A percentile compares a stretch with the other conserved stretches of the same genome.
Conservation (phyloP, 352 stramenopile species). For the Blastocystis sp. region DNA sequence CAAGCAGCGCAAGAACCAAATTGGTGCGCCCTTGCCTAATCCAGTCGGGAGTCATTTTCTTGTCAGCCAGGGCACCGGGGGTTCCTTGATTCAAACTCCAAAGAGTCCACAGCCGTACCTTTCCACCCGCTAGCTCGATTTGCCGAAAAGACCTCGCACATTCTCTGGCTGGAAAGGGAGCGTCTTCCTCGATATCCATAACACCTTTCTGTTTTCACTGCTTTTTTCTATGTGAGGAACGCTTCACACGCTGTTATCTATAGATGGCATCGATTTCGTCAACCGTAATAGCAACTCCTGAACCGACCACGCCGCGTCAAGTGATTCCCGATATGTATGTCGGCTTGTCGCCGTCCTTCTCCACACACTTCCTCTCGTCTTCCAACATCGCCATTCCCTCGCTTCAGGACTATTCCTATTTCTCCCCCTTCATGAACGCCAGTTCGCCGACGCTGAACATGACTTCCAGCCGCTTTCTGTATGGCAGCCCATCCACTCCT, state of each 20-base stretch:
- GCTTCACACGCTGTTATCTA: neutral
- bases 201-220: conserved; percentile 4
- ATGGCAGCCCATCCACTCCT: neutral
- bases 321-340: conserved; percentile 64
- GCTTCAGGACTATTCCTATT: neutral
- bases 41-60: neutral
- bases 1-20: neutral
- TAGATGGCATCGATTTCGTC: neutral
- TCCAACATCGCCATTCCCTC: conserved; percentile 37
- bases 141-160: neutral
- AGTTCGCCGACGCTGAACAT: neutral
- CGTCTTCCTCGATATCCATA: neutral
- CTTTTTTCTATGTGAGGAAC: neutral
- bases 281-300: neutral
- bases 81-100: neutral
- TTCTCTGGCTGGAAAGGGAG: neutral
- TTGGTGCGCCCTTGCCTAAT: neutral
- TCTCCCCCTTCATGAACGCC: neutral
- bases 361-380: conserved; percentile 26
- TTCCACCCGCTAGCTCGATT: neutral
- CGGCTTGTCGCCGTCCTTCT: conserved; percentile 37
- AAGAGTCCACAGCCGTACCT: neutral
- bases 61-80: neutral
- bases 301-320: conserved; percentile 18
- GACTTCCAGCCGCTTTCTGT: neutral